Evolutionary conservation across 2,329 filamentous ascomycete species (phyloP).

Genomic region (Phialocephala subalpina): DNA sequence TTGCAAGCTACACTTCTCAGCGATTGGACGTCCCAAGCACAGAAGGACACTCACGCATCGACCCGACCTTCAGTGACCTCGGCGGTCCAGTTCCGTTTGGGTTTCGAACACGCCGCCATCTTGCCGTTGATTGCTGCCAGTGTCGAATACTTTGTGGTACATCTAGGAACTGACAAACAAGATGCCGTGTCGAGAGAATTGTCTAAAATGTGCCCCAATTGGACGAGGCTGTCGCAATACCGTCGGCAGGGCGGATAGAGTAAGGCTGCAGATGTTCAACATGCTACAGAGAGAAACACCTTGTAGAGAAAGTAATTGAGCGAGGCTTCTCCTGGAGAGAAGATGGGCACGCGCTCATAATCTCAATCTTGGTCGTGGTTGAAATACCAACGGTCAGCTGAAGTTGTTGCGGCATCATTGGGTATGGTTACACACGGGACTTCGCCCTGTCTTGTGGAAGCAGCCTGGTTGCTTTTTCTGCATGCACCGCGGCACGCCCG

Average conservation of each 20-base stretch:
- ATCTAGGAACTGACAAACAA: not conserved
- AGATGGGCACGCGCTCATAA: not conserved
- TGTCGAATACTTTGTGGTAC: not conserved
- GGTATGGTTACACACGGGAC: not conserved
- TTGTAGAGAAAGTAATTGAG: not conserved
- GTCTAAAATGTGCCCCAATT: not conserved
- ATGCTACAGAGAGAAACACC: not conserved
- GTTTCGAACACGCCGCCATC: not conserved
- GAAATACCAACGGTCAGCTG: not conserved
- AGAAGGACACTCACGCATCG: not conserved
- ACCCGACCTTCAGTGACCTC: constrained; percentile 2
- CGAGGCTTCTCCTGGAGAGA: not conserved
- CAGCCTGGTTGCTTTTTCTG: not conserved
- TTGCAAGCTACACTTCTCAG: not conserved
- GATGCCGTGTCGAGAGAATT: not conserved
- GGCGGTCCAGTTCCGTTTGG: not conserved
- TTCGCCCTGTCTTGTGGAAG: not conserved
- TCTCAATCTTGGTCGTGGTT: not conserved
- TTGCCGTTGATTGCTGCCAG: not conserved
- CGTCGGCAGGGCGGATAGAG: not conserved
- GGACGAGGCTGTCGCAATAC: not conserved
- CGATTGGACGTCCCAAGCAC: not conserved
- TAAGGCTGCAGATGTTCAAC: not conserved
- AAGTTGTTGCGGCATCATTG: not conserved
- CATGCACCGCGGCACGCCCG: not conserved